phyloP scores from a whole-genome alignment of 2,329 filamentous ascomycete species.

The Cryphonectria japonica region DNA sequence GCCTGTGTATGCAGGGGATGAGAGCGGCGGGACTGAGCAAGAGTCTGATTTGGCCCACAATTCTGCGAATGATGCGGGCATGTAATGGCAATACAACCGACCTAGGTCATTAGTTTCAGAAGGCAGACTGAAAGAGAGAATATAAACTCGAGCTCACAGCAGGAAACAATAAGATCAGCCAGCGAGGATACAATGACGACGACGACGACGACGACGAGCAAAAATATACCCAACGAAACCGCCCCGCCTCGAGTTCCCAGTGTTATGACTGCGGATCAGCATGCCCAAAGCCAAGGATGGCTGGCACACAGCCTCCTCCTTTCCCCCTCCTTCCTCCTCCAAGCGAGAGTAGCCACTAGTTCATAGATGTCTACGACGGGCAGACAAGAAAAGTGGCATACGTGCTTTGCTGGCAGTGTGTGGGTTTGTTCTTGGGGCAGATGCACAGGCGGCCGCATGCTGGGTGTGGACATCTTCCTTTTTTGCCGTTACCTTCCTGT shows the following conservation, averaged over 20 bases:
- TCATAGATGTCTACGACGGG: conserved; percentile 25
- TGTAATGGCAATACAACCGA: too few relatives aligned
- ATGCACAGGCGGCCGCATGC: conserved; percentile 17
- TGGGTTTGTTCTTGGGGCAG: conserved; percentile 13
- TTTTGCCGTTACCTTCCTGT: not conserved
- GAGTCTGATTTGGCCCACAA: too few relatives aligned
- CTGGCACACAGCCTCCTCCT: not conserved
- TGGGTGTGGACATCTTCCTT: conserved; percentile 20
- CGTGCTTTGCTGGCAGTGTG: conserved; percentile 25
- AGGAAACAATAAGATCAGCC: not conserved
- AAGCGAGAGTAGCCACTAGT: conserved; percentile 24
- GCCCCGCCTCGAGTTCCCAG: not conserved
- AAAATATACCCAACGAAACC: not conserved
- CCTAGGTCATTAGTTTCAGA: not conserved
- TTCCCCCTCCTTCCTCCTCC: not conserved
- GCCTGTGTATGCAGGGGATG: not conserved
- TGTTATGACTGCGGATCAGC: conserved; percentile 23
- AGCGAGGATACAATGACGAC: not conserved
- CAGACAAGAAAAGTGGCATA: conserved; percentile 21
- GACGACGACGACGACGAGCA: not conserved
- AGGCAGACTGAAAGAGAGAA: too few relatives aligned
- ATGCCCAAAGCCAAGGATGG: conserved; percentile 1
- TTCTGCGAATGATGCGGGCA: not conserved
- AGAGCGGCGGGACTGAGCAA: not conserved
- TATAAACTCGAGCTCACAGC: not conserved